Percentiles rank a stretch among this genome's conserved stretches.
phyloP scores from a whole-genome alignment of 345 rosid genomes.

The Theobroma cacao region DNA sequence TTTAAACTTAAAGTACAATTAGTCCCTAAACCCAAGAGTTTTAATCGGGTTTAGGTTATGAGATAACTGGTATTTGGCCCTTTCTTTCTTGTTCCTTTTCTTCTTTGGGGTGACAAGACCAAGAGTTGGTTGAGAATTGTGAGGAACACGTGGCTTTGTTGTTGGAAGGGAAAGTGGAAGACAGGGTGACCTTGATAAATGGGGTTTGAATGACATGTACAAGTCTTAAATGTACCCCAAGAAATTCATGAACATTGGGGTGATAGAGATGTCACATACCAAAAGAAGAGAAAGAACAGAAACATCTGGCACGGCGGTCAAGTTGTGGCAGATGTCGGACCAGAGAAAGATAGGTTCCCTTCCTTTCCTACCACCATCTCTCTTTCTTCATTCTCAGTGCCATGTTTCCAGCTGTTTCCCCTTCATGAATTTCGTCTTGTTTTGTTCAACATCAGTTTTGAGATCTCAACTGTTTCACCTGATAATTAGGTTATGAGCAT shows the following conservation, averaged over 20 bases:
- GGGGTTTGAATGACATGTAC: background rate
- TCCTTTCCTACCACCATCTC: background rate
- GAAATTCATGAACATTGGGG: conserved; percentile 1
- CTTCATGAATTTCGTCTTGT: background rate
- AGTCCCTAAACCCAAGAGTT: conserved; percentile 18
- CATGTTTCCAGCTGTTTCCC: background rate
- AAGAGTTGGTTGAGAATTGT: background rate
- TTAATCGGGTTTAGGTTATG: background rate
- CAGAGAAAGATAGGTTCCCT: background rate
- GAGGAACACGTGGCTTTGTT: conserved; percentile 10
- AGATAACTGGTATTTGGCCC: conserved; percentile 18
- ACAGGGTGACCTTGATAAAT: background rate
- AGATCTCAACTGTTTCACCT: no score
- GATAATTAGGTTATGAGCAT: background rate
- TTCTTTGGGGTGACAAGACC: background rate
- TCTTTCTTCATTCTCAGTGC: background rate
- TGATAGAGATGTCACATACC: conserved; percentile 1
- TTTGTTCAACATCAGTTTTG: background rate
- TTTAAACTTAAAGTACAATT: conserved; percentile 15
- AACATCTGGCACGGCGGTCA: background rate
- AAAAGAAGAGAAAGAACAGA: background rate
- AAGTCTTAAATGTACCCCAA: background rate
- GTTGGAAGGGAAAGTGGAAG: background rate
- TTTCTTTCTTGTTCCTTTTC: background rate
- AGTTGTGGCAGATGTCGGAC: background rate